Percentiles rank a stretch among this genome's conserved stretches.
These are phyloP conservation scores for Clonostachys chloroleuca DNA, from an alignment of 2,329 filamentous ascomycete genomes.

Conservation along the genomic window DNA sequence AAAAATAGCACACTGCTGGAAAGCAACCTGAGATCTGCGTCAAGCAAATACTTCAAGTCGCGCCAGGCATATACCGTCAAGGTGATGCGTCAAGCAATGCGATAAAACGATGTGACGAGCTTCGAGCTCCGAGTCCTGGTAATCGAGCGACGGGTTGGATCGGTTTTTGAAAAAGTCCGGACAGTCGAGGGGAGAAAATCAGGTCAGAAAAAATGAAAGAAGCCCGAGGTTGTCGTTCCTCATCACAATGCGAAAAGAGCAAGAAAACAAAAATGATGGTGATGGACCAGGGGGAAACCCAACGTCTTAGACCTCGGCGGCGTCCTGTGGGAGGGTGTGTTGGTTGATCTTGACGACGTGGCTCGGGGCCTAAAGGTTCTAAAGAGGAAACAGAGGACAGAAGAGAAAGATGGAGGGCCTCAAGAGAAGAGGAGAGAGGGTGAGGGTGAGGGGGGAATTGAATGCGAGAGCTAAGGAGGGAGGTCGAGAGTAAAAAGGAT, in stretches of 20 bases:
- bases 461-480: constrained; percentile 1
- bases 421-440: constrained; percentile 13
- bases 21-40: constrained; percentile 32
- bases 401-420: constrained; percentile 10
- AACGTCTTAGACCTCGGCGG: background rate
- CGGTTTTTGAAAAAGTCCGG: too few species aligned
- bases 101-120: background rate
- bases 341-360: background rate
- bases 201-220: constrained; percentile 2
- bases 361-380: background rate
- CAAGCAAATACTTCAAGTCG: constrained; percentile 25
- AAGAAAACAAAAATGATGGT: background rate
- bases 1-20: background rate
- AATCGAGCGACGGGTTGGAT: too few species aligned
- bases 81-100: constrained; percentile 12
- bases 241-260: constrained; percentile 5
- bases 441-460: constrained; percentile 8
- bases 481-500: background rate
- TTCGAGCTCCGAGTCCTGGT: too few species aligned
- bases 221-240: constrained; percentile 1
- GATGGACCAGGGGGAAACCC: background rate
- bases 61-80: constrained; percentile 27
- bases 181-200: background rate
- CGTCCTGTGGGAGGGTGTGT: background rate
- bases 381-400: constrained; percentile 2